Conservation (phyloP, 345 rosid genomes). For the Arabis hirsuta region DNA sequence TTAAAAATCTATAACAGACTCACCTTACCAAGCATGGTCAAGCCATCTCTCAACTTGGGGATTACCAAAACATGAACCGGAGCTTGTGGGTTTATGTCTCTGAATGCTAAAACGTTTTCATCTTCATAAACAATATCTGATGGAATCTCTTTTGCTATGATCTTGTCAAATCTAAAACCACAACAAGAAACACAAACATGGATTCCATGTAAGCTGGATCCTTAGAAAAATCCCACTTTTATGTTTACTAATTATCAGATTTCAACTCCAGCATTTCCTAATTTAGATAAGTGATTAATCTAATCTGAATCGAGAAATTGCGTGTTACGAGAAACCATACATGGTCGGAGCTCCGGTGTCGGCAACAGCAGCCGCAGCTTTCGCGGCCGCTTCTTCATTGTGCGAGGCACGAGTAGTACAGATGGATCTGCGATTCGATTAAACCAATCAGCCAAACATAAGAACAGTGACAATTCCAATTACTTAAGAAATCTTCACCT, state of each 20-base stretch:
- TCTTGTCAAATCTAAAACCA: constrained; percentile 80
- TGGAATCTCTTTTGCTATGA: constrained; percentile 84
- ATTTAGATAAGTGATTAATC: constrained; percentile 32
- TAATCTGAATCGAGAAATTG: constrained; percentile 28
- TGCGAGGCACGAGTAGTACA: constrained; percentile 55
- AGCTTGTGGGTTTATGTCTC: constrained; percentile 80
- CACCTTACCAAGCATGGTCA: constrained; percentile 78
- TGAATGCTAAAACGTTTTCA: constrained; percentile 87
- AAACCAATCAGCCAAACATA: constrained; percentile 27
- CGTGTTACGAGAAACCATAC: constrained; percentile 49
- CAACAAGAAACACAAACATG: neutral
- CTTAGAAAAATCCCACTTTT: neutral
- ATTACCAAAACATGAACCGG: constrained; percentile 91
- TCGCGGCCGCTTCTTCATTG: constrained; percentile 83
- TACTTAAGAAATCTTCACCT: constrained; percentile 35
- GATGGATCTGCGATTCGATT: constrained; percentile 51
- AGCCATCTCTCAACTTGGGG: constrained; percentile 84
- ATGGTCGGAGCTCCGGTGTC: constrained; percentile 83
- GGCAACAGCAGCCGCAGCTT: constrained; percentile 65
- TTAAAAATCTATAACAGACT: neutral
- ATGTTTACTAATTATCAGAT: constrained; percentile 3
- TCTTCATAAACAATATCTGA: constrained; percentile 90
- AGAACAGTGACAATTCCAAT: neutral
- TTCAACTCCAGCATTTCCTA: neutral
- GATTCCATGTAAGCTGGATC: neutral